Percentiles rank a stretch among this genome's conserved stretches.
Evolutionary conservation across 2,329 filamentous ascomycete species (phyloP).

Genomic region (Periconia digitata): DNA sequence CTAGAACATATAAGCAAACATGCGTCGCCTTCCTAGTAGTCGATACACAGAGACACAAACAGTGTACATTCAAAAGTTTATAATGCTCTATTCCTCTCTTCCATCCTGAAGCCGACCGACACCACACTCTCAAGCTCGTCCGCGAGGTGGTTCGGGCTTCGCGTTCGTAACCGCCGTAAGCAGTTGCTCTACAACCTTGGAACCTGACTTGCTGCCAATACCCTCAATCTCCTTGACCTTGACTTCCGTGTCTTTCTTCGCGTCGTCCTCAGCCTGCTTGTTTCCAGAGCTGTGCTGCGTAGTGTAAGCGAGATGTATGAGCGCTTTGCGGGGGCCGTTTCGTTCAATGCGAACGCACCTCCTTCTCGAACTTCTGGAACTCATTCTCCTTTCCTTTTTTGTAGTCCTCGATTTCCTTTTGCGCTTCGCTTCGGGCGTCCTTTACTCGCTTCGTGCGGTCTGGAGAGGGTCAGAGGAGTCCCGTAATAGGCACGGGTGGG

Average conservation of each 20-base stretch:
- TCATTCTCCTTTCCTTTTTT: conserved; percentile 86
- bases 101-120: not conserved
- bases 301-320: conserved; percentile 16
- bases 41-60: not conserved
- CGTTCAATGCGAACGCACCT: conserved; percentile 54
- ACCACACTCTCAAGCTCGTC: not conserved
- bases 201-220: conserved; percentile 76
- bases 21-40: too few species aligned
- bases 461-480: conserved; percentile 42
- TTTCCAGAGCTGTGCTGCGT: conserved; percentile 87
- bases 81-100: not conserved
- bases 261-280: conserved; percentile 69
- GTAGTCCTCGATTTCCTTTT: conserved; percentile 97
- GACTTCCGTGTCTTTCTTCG: conserved; percentile 75
- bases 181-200: conserved; percentile 79
- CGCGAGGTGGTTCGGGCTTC: conserved; percentile 66
- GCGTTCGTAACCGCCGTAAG: conserved; percentile 84
- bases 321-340: not conserved
- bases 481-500: conserved; percentile 4
- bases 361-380: conserved; percentile 90
- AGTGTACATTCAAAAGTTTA: not conserved
- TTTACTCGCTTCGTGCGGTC: conserved; percentile 96
- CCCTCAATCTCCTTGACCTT: conserved; percentile 81
- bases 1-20: too few species aligned
- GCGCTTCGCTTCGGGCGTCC: conserved; percentile 93